Evolutionary conservation across 352 stramenopile species (phyloP), one percentile per base, ranked within the genome.

Genomic region (Elongisporangium senticosum): DNA sequence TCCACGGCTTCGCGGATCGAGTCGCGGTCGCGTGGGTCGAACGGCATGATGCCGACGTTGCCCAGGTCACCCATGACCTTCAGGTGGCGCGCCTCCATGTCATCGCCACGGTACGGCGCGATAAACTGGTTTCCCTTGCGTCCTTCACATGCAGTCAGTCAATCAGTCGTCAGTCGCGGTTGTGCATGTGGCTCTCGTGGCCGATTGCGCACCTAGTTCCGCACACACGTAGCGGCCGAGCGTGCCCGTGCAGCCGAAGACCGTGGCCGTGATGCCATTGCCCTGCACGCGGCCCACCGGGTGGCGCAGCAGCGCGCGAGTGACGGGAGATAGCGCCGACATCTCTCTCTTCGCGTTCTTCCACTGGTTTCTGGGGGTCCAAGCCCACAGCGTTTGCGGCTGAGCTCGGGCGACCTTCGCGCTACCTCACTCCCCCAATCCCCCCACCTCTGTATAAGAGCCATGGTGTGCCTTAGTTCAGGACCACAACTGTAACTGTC

Each of bases 181-280:
- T 26, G 22, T 52, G 48, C 22, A 64, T 58, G 56, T 43, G 65
- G 57, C 61, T 51, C 56, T 59, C 49, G 51, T 47, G 71, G 26
- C 17, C 6, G 39, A 24, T 22, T n/a, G 72, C 78, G 77, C 74
- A 97, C 93, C 96, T 56, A 99, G 68, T 72, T 98, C 82, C 53
- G 79, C 79, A 64, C 89, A 96, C 24, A 99, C 85, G 75, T 99
- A 98, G 59, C 95, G 89, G 22, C 96, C 96, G 26, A 99, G 76
- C 71, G 97, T 98, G 47, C 97, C 97, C 53, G 87, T 96, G 55
- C 79, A 87, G 57, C 97, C 97, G 69, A 99, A 99, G 53, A 99
- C 83, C 5, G 93, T 87, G 51, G 96, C 90, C n/a, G 89, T 97
- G 62, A 98, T 77, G 39, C 87, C 91, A 58, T 92, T 69, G 59